Conservation (phyloP, 352 stramenopile genomes). For the Phytopythium cucurbitacearum region DNA sequence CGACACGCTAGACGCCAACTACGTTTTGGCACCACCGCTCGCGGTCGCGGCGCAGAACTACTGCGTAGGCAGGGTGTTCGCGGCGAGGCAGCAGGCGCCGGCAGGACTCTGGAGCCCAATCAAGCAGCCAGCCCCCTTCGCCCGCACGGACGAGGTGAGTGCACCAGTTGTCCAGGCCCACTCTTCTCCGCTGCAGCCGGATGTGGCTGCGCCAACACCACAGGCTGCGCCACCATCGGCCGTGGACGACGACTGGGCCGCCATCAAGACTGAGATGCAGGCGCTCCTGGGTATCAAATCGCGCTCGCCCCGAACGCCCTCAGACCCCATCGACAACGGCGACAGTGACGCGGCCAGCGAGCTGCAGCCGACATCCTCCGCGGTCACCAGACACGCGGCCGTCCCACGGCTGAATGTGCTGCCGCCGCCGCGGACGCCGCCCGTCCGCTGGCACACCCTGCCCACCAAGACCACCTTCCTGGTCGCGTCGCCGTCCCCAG, state of each 20-base stretch:
- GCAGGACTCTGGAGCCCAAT: constrained; percentile 43
- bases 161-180: too few species aligned
- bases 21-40: constrained; percentile 46
- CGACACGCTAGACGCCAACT: constrained; percentile 67
- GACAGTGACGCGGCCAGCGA: neutral
- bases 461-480: constrained; percentile 1
- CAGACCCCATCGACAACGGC: neutral
- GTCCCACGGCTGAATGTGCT: constrained; percentile 32
- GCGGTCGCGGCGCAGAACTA: constrained; percentile 54
- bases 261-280: constrained; percentile 30
- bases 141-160: too few species aligned
- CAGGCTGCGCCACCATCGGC: too few species aligned
- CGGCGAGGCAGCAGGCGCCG: constrained; percentile 13
- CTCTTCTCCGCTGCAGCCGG: too few species aligned
- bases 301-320: neutral
- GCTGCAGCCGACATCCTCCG: neutral
- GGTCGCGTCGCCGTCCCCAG: neutral
- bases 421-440: constrained; percentile 34
- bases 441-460: neutral
- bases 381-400: neutral
- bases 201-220: too few species aligned
- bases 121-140: constrained; percentile 16
- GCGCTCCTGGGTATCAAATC: constrained; percentile 20
- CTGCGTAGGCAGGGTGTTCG: constrained; percentile 32
- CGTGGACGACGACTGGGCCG: constrained; percentile 23